These are phyloP conservation scores for Nicotiana rustica DNA, from an alignment of 305 asterid genomes.

Conservation along the genomic window DNA sequence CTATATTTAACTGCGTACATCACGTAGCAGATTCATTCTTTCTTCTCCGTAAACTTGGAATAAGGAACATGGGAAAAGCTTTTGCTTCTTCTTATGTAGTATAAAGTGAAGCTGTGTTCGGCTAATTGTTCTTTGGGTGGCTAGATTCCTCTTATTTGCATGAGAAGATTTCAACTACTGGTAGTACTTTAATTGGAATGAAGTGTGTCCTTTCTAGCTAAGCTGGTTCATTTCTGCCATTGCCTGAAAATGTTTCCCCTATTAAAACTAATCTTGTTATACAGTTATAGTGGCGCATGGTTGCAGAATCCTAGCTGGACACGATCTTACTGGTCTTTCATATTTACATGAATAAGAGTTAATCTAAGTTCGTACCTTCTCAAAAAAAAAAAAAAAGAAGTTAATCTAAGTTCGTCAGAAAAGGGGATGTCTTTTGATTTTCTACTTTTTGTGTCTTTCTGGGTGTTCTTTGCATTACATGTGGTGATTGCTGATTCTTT, in stretches of 20 bases:
- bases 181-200: background rate
- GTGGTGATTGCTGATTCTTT: background rate
- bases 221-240: background rate
- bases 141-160: background rate
- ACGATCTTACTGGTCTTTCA: background rate
- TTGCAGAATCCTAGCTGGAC: background rate
- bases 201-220: background rate
- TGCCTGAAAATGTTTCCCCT: background rate
- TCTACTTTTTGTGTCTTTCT: background rate
- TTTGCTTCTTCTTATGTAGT: background rate
- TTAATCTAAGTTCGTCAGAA: background rate
- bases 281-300: background rate
- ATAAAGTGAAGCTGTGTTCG: background rate
- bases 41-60: background rate
- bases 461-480: background rate
- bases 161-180: background rate
- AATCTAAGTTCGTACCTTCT: no score
- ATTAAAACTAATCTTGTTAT: background rate
- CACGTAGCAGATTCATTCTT: background rate
- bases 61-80: background rate
- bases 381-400: no score
- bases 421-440: background rate
- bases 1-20: background rate
- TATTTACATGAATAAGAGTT: background rate
- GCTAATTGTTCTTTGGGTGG: background rate